Conservation (phyloP, 345 rosid species). For the Populus tremula region DNA sequence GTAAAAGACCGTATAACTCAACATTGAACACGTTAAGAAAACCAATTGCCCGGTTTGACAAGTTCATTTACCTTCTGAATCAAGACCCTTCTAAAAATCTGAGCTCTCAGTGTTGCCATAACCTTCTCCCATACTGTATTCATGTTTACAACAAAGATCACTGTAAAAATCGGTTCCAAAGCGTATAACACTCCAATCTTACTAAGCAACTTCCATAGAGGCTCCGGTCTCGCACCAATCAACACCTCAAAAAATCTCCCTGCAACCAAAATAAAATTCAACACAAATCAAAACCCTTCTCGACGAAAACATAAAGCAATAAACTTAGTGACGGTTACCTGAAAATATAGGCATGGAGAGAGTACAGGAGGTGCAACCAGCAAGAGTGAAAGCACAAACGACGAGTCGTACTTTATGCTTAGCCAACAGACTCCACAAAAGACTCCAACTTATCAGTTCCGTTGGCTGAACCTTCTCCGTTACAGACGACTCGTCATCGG, state of each 20-base stretch:
- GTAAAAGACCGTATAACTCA: neutral
- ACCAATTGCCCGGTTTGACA: neutral
- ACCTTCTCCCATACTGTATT: conserved; percentile 78
- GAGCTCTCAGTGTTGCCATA: conserved; percentile 79
- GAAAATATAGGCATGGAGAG: conserved; percentile 90
- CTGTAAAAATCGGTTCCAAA: conserved; percentile 80
- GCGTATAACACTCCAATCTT: conserved; percentile 67
- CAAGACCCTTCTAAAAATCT: conserved; percentile 67
- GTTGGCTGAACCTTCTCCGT: conserved; percentile 36
- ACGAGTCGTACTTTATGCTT: conserved; percentile 59
- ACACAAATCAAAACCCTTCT: neutral
- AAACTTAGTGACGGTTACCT: conserved; percentile 33
- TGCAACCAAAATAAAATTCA: conserved; percentile 16
- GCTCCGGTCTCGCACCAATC: conserved; percentile 71
- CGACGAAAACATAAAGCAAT: neutral
- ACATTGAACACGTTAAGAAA: neutral
- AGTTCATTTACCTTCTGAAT: conserved; percentile 63
- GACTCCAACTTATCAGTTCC: conserved; percentile 57
- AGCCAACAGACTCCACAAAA: conserved; percentile 56
- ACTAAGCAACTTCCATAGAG: conserved; percentile 68
- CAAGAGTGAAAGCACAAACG: conserved; percentile 47
- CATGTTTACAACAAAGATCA: conserved; percentile 72
- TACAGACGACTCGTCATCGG: conserved; percentile 12
- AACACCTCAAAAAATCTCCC: conserved; percentile 87
- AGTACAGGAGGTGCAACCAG: conserved; percentile 74